Base-by-base conservation (phyloP, 1,139 yeast species). In the Geotrichum carabidarum region DNA sequence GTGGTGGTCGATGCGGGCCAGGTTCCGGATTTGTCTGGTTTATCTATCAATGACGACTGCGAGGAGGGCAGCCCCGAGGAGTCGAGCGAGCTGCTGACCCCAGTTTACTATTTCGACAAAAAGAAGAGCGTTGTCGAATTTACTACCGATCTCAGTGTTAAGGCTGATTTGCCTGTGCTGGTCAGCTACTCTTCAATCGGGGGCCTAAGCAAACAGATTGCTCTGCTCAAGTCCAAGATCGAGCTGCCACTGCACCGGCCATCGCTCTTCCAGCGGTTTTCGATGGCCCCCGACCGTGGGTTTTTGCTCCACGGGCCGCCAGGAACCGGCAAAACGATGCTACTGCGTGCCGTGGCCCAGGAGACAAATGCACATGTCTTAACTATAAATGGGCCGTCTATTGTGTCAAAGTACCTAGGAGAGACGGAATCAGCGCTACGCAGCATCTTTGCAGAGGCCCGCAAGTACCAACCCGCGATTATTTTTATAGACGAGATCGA, bases 301-400 rank as follows among this genome's bases (percentile, higher is more conserved):
- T 78, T 94, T 14, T 72, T 93, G 36, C 73, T 93, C 4, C 95
- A 91, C 71, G 99, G 99, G 0, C 96, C 98, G 1, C 95, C 58
- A 1, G 99, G 99, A 1, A 91, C 98, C 0, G 99, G 99, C 54
- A 93, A 93, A 68, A 88, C 98, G 0, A 82, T 91, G 89, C 76
- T 93, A 14, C 74, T 94, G 46, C 77, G 88, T 54, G 86, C 96
- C 37, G 83, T 93, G 11, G 95, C 96, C 0, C 74, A 78, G 56
- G 86, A 84, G 53, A 72, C 77, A 9, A 69, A 75, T 5, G 95
- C 95, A 0, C 98, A 91, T 69, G 83, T 91, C 0, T 75, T 91
- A 49, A 82, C 88, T 1, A 85, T 93, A 31, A 86, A 87, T 65
- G 96, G 98, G 0, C 96, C 98, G 0, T 84, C 95, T 0, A 86